These are phyloP conservation scores for Globisporangium camurandrum DNA, from an alignment of 352 stramenopile species.

Conservation along the genomic window DNA sequence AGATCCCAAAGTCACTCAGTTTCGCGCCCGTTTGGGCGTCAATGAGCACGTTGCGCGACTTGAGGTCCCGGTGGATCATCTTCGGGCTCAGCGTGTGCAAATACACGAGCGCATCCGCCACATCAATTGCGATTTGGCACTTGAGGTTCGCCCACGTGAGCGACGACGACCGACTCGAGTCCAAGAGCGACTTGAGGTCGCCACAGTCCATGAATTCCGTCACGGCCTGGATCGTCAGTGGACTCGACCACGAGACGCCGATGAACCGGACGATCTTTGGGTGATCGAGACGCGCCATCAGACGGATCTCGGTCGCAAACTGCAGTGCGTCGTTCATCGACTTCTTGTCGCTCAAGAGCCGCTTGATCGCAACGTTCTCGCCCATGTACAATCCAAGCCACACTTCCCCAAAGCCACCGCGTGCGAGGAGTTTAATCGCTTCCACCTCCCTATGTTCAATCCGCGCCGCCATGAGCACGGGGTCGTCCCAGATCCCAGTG, in stretches of 20 bases:
- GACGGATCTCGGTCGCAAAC: constrained; percentile 10
- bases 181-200: constrained; percentile 9
- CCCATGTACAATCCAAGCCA: constrained; percentile 14
- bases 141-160: constrained; percentile 30
- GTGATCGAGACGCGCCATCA: constrained; percentile 7
- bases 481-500: constrained; percentile 10
- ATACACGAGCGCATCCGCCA: constrained; percentile 40
- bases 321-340: constrained; percentile 3
- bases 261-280: constrained; percentile 14
- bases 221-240: constrained; percentile 12
- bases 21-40: constrained; percentile 21
- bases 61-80: constrained; percentile 33
- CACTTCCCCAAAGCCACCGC: constrained; percentile 18
- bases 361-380: constrained; percentile 7
- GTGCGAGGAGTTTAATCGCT: constrained; percentile 5
- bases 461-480: constrained; percentile 6
- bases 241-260: constrained; percentile 15
- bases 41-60: constrained; percentile 32
- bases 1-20: too few species aligned
- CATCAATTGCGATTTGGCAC: constrained; percentile 33
- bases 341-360: constrained; percentile 2
- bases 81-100: constrained; percentile 31
- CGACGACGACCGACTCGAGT: constrained; percentile 19
- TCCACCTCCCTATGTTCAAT: constrained; percentile 9
- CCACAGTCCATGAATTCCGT: constrained; percentile 16